Evolutionary conservation across 2,329 filamentous ascomycete genomes (phyloP).

Genomic region (Exophiala lecanii-corni): DNA sequence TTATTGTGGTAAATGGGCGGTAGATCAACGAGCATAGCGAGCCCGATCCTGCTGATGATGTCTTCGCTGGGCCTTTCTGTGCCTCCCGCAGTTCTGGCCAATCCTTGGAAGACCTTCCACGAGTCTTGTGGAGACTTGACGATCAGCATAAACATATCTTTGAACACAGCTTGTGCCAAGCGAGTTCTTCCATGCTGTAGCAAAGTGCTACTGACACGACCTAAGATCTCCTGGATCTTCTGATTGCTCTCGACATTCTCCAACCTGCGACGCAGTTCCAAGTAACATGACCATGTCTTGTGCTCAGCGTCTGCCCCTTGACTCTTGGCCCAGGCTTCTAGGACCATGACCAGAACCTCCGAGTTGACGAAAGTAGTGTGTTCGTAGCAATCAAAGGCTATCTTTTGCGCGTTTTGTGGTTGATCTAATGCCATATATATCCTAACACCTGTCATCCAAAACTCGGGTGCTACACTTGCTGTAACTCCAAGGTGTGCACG

Average conservation of each 20-base stretch:
- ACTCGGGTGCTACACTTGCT: constrained; percentile 27
- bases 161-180: constrained; percentile 70
- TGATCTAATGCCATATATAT: constrained; percentile 47
- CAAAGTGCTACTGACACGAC: constrained; percentile 67
- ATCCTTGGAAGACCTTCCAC: constrained; percentile 36
- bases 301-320: constrained; percentile 46
- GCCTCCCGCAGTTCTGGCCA: constrained; percentile 12
- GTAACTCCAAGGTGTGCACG: constrained; percentile 12
- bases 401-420: constrained; percentile 44
- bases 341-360: constrained; percentile 56
- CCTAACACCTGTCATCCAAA: constrained; percentile 47
- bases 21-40: constrained; percentile 48
- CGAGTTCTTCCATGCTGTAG: constrained; percentile 61
- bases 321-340: constrained; percentile 59
- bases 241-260: constrained; percentile 27
- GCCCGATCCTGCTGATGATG: constrained; percentile 45
- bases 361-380: constrained; percentile 19
- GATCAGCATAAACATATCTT: constrained; percentile 77
- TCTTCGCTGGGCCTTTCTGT: constrained; percentile 32
- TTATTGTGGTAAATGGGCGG: constrained; percentile 59
- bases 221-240: constrained; percentile 69
- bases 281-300: constrained; percentile 64
- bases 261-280: constrained; percentile 49
- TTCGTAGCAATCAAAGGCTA: constrained; percentile 41
- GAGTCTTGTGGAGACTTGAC: constrained; percentile 41